These are phyloP conservation scores for Globisporangium mamillatum DNA, from an alignment of 352 stramenopile species.

Conservation along the genomic window DNA sequence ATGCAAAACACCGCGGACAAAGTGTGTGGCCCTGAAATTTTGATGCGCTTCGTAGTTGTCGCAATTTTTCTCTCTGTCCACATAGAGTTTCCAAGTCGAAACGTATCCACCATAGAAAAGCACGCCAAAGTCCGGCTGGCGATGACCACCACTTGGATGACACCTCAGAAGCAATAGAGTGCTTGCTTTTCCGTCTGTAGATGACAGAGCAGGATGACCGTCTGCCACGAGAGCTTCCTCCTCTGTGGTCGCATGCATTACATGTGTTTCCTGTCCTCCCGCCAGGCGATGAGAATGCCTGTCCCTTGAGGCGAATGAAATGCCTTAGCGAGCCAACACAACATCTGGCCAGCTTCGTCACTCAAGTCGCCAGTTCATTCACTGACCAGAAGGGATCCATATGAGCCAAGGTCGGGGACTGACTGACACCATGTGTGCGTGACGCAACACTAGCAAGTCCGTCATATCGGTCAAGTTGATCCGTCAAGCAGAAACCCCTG, in stretches of 20 bases:
- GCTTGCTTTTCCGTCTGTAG: neutral
- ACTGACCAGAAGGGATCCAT: slow-evolving; percentile 1
- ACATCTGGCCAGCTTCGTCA: neutral
- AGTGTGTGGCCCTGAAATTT: neutral
- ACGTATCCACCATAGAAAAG: neutral
- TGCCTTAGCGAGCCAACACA: neutral
- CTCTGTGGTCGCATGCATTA: neutral
- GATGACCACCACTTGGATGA: neutral
- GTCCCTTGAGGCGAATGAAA: neutral
- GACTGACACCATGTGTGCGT: neutral
- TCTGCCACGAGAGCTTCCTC: too few relatives aligned
- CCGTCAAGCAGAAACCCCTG: neutral
- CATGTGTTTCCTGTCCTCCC: neutral
- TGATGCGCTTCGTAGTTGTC: neutral
- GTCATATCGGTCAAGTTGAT: neutral
- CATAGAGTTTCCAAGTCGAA: neutral
- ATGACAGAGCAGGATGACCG: neutral
- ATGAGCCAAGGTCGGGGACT: neutral
- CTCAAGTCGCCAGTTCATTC: slow-evolving; percentile 2
- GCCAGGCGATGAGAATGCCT: neutral
- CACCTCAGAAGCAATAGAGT: neutral
- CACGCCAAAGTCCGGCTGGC: neutral
- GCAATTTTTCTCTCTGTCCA: neutral
- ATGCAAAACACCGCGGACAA: neutral
- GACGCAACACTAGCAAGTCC: neutral